Evolutionary conservation across 306 rosid genomes (phyloP).

Genomic region (Corylus heterophylla): DNA sequence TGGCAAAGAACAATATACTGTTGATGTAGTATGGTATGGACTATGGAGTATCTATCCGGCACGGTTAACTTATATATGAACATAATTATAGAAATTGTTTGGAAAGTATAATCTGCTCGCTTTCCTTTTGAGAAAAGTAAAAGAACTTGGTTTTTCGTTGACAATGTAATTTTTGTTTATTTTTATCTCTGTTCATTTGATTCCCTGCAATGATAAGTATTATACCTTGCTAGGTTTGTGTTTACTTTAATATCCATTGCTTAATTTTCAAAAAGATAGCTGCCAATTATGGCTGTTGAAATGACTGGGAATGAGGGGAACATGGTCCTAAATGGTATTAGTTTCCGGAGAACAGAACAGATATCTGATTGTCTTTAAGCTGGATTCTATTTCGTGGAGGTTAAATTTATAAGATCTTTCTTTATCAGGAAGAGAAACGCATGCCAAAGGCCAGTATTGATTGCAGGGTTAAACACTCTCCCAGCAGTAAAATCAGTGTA

Average conservation of each 20-base stretch:
- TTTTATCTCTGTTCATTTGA: not conserved
- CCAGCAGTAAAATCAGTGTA: conserved; percentile 35
- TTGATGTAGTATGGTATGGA: not conserved
- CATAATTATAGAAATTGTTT: not conserved
- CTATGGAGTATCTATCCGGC: not conserved
- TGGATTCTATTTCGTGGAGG: not conserved
- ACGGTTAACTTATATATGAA: not conserved
- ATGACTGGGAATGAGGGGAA: not conserved
- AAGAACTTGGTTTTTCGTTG: not conserved
- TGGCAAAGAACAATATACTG: not conserved
- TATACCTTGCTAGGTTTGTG: not conserved
- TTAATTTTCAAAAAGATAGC: not conserved
- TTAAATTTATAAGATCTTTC: not conserved
- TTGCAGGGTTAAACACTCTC: conserved; percentile 41
- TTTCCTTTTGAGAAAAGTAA: not conserved
- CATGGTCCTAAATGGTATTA: not conserved
- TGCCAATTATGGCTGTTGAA: conserved; percentile 1
- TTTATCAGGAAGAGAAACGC: conserved; percentile 57
- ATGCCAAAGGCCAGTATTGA: conserved; percentile 35
- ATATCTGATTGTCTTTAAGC: not conserved
- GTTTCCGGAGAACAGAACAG: not conserved
- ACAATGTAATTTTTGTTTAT: not conserved
- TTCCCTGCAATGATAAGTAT: not conserved
- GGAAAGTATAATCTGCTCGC: not conserved
- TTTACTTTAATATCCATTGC: not conserved